Conservation (phyloP, 148 eudicot species). For the Rhododendron kiyosumense region DNA sequence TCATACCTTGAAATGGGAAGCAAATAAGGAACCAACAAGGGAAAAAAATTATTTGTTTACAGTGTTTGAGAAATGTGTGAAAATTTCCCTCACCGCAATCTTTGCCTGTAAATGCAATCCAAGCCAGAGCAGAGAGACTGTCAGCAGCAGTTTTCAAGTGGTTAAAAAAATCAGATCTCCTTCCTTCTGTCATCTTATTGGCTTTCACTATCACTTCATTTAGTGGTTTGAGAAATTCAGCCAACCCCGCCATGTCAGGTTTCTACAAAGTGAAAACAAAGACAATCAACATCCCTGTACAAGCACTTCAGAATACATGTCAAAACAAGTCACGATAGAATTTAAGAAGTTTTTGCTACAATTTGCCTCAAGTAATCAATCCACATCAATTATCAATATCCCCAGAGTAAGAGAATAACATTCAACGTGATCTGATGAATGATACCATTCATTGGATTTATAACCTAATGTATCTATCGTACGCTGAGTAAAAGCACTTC, state of each 20-base stretch:
- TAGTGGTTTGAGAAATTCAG: slow-evolving; percentile 75
- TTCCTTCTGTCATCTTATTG: slow-evolving; percentile 66
- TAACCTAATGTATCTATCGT: not conserved
- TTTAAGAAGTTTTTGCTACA: not conserved
- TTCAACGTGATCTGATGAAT: not conserved
- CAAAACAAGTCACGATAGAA: not conserved
- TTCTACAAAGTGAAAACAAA: slow-evolving; percentile 46
- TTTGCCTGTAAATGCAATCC: slow-evolving; percentile 96
- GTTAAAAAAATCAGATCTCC: slow-evolving; percentile 68
- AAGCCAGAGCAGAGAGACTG: slow-evolving; percentile 87
- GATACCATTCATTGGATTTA: not conserved
- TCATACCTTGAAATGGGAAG: slow-evolving; percentile 61
- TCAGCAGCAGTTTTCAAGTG: slow-evolving; percentile 79
- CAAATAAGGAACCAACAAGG: not conserved
- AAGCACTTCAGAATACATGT: not conserved
- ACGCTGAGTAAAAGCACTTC: not conserved
- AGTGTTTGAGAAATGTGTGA: not conserved
- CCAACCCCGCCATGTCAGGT: slow-evolving; percentile 75
- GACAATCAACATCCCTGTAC: not conserved
- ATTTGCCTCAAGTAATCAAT: not conserved
- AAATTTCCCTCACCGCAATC: slow-evolving; percentile 66
- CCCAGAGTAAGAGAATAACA: not conserved
- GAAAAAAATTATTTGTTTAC: not conserved
- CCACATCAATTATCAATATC: not conserved
- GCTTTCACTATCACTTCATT: slow-evolving; percentile 74